Evolutionary conservation across 148 eudicot genomes (phyloP), one percentile per base, ranked within the genome.

Genomic region (Silene latifolia): DNA sequence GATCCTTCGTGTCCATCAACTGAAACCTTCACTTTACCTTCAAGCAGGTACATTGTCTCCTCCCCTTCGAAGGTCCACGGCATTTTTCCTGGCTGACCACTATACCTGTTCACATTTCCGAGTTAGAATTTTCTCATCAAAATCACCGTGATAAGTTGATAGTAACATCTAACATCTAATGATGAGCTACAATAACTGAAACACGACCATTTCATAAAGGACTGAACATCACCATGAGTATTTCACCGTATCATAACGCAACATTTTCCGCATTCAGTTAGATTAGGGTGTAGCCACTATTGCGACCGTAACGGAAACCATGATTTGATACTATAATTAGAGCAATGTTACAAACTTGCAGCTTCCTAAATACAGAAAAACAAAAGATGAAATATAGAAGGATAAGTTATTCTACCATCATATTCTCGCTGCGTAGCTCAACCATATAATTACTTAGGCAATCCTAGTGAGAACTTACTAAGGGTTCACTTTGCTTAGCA

Each of bases 21-120:
- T 67, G 70, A 73, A 46, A 85, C 79, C 79, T 53, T 77, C 69
- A 80, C 87, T 64, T 85, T 85, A 15, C 87, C 86, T 79, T 82
- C 81, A 56, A 77, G 77, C 9, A 85, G 74, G 66, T 82, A 85
- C 87, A 85, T 85, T 46, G 83, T 85, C 87, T 82, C 87, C 19
- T 66, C 78, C 1, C 77, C 74, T 64, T 72, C 69, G 56, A 85
- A 85, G 1, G 81, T 82, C 87, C 87, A 85, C 24, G 87, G 87
- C 57, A 85, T 73, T 54, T 72, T 85, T 64, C 76, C 60, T n/a
- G 85, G 87, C 32, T 77, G 48, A 67, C 69, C 67, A 7, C 70
- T 77, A 68, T 58, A 85, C 79, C 77, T 85, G 21, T 72, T 74
- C 79, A 42, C 65, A 75, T 46, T 62, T 73, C 63, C 42, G 23